These are phyloP conservation scores for Davidsoniella eucalypti DNA, from an alignment of 2,329 filamentous ascomycete species.

Conservation along the genomic window DNA sequence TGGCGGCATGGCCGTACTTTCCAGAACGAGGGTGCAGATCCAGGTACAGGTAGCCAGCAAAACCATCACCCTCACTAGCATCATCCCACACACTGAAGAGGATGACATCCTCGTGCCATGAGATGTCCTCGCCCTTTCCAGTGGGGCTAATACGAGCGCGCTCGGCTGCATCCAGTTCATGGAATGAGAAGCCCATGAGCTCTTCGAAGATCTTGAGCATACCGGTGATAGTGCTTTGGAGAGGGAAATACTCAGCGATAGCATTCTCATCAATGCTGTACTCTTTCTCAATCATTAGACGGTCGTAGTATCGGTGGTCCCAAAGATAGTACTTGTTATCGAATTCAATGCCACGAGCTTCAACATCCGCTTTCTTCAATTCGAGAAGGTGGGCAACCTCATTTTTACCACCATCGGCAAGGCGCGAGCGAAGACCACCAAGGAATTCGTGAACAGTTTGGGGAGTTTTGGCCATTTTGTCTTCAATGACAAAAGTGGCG, in stretches of 20 bases:
- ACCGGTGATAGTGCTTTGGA: constrained; percentile 53
- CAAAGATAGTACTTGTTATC: constrained; percentile 66
- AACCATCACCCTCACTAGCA: constrained; percentile 49
- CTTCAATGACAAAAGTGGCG: constrained; percentile 58
- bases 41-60: constrained; percentile 70
- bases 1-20: constrained; percentile 74
- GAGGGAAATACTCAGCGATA: constrained; percentile 72
- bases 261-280: constrained; percentile 64
- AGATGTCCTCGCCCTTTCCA: constrained; percentile 52
- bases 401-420: constrained; percentile 49
- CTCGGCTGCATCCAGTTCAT: constrained; percentile 53
- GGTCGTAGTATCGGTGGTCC: constrained; percentile 68
- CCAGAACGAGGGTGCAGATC: constrained; percentile 66
- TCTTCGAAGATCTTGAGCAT: constrained; percentile 77
- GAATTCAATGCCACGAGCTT: constrained; percentile 38
- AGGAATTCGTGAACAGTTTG: constrained; percentile 59
- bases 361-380: constrained; percentile 55
- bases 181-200: constrained; percentile 63
- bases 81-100: constrained; percentile 75
- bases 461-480: constrained; percentile 72
- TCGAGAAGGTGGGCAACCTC: constrained; percentile 56
- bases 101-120: constrained; percentile 73
- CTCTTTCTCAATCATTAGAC: constrained; percentile 64
- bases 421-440: constrained; percentile 47
- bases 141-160: constrained; percentile 47